Evolutionary conservation across 257 asterid species (phyloP).

Genomic region (Gentiana macrophylla): DNA sequence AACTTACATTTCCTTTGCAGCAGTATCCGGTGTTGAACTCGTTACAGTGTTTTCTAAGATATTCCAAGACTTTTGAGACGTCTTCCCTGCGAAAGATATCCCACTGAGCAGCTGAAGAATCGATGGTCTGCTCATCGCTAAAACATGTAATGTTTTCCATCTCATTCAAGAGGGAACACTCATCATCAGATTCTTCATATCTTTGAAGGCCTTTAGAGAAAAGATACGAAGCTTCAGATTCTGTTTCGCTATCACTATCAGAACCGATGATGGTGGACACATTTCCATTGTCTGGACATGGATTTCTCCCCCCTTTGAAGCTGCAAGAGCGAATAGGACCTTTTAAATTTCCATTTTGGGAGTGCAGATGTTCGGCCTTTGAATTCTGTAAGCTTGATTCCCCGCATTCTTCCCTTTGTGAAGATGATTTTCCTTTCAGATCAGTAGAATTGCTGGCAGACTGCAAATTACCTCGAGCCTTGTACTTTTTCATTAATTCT

Average conservation of each 20-base stretch:
- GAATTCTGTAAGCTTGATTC: constrained; percentile 62
- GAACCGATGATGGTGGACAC: constrained; percentile 47
- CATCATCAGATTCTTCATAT: constrained; percentile 53
- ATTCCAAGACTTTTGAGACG: constrained; percentile 77
- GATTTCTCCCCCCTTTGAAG: constrained; percentile 28
- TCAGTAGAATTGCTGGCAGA: constrained; percentile 44
- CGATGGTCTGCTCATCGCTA: constrained; percentile 30
- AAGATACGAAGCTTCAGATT: constrained; percentile 53
- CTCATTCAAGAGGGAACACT: constrained; percentile 42
- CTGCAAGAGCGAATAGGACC: constrained; percentile 43
- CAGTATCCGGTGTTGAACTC: constrained; percentile 48
- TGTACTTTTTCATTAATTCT: constrained; percentile 41
- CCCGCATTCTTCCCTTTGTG: constrained; percentile 63
- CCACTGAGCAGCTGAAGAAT: constrained; percentile 85
- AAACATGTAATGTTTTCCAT: constrained; percentile 36
- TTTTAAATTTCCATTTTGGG: constrained; percentile 42
- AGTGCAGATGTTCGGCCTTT: constrained; percentile 27
- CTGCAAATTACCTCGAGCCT: constrained; percentile 33
- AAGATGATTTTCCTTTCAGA: constrained; percentile 63
- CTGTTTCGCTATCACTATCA: constrained; percentile 38
- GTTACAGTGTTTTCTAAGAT: constrained; percentile 56
- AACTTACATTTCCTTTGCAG: constrained; percentile 45
- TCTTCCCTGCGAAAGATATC: constrained; percentile 81
- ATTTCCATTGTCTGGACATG: constrained; percentile 27
- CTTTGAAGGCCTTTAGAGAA: constrained; percentile 59